Percentiles rank a stretch among this genome's conserved stretches.
Evolutionary conservation across 257 asterid species (phyloP).

Genomic region (Osmanthus fragrans): DNA sequence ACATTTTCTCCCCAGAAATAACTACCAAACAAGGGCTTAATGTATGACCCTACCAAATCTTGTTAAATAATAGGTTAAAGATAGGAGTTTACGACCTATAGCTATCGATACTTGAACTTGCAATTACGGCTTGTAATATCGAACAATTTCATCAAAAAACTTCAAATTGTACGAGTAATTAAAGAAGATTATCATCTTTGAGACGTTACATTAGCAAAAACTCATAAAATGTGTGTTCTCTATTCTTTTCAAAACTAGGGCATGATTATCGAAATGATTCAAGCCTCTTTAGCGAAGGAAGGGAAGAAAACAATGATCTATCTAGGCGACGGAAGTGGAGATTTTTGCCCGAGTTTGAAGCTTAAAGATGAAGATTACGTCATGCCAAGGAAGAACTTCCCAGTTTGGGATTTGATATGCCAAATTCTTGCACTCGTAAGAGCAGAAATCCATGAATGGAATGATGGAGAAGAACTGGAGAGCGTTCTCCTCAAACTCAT

Average conservation of each 20-base stretch:
- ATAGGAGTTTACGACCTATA: too few species aligned
- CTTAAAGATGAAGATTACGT: constrained; percentile 47
- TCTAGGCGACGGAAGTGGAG: constrained; percentile 74
- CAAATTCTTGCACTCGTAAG: constrained; percentile 38
- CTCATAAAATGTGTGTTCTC: background rate
- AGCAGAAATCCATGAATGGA: constrained; percentile 64
- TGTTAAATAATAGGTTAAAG: too few species aligned
- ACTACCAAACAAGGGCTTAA: too few species aligned
- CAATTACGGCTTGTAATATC: too few species aligned
- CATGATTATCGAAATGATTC: constrained; percentile 60
- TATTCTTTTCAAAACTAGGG: constrained; percentile 38
- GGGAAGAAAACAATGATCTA: constrained; percentile 64
- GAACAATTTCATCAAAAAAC: too few species aligned
- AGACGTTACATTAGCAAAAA: background rate
- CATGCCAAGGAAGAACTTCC: constrained; percentile 84
- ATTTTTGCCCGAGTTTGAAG: constrained; percentile 57
- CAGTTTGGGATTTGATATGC: constrained; percentile 67
- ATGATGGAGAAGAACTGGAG: constrained; percentile 60
- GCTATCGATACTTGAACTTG: too few species aligned
- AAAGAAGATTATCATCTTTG: too few species aligned
- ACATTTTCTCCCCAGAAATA: too few species aligned
- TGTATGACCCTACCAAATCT: too few species aligned
- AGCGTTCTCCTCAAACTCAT: constrained; percentile 37
- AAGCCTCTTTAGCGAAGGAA: constrained; percentile 46
- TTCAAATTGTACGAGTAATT: background rate